Evolutionary conservation across 306 rosid genomes (phyloP), one percentile per base, ranked within the genome.

Genomic region (Sicyos baderoa): DNA sequence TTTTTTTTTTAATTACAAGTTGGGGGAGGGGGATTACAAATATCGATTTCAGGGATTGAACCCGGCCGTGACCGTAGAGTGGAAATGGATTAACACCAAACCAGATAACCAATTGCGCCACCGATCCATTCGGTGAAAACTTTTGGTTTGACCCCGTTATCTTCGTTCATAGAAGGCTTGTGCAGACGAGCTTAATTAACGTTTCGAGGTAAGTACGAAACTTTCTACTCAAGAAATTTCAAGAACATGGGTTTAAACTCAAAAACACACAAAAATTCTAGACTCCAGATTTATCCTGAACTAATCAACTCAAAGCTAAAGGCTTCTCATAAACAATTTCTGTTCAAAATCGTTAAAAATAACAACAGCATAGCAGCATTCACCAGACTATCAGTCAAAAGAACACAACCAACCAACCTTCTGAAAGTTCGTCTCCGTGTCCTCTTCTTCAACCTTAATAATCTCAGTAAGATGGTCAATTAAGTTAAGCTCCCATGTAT

Each of bases 401-500:
- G 21, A 49, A 11, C 54, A 15, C 2, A 62, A 76, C 51, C 13
- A 45, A 93, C 54, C 13, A 45, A 93, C 99, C 96, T 93, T 88
- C 57, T 93, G 99, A 79, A 93, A 93, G 75, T 93, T 93, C 7
- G 97, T 93, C 84, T 93, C 98, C 1, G 78, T 55, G 17, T 93
- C 76, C 66, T 93, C 97, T 68, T 87, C 88, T 73, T 85, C 97
- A 9, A 76, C 87, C 80, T 88, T 93, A 53, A 93, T 88, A 72
- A 90, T 83, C 76, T 93, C 97, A 15, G 95, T 83, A 47, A 93
- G 84, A 66, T 90, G 97, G 76, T 93, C 97, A 22, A 93, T 90
- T 95, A 93, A 77, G 76, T 85, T 88, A 74, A 93, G 82, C 79
- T 93, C 96, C 99, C 99, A 93, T 2, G 96, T 93, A 62, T 93